These are phyloP conservation scores for Gleditsia sinensis DNA, from an alignment of 306 rosid species.

Conservation along the genomic window DNA sequence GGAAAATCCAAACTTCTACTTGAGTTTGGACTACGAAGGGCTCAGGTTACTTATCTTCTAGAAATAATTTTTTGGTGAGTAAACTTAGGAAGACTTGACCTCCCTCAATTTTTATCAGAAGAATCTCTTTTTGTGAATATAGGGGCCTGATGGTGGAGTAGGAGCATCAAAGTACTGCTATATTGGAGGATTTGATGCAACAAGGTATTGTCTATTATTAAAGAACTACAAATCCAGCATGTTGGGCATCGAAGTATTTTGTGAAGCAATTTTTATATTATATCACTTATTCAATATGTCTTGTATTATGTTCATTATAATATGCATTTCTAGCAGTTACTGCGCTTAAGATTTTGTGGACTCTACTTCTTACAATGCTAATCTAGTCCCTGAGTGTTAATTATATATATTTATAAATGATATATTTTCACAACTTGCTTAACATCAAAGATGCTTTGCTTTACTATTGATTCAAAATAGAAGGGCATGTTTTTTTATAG, in stretches of 20 bases:
- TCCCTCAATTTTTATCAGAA: constrained; percentile 26
- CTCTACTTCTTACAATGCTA: neutral
- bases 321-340: neutral
- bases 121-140: constrained; percentile 34
- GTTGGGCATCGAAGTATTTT: neutral
- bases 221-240: constrained; percentile 22
- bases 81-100: constrained; percentile 10
- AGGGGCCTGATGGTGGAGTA: constrained; percentile 99
- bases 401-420: constrained; percentile 2
- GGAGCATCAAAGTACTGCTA: constrained; percentile 97
- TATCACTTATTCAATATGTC: neutral
- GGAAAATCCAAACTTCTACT: constrained; percentile 90
- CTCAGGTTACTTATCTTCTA: constrained; percentile 56
- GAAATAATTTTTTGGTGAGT: constrained; percentile 23
- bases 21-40: constrained; percentile 97
- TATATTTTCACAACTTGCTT: neutral
- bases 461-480: constrained; percentile 18
- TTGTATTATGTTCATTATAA: neutral
- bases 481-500: constrained; percentile 11
- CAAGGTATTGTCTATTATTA: constrained; percentile 68
- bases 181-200: constrained; percentile 96
- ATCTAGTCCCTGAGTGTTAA: neutral
- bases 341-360: neutral
- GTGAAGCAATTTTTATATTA: neutral
- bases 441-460: neutral